Conservation (phyloP, 2,329 filamentous ascomycete genomes). For the Exophiala aquamarina region DNA sequence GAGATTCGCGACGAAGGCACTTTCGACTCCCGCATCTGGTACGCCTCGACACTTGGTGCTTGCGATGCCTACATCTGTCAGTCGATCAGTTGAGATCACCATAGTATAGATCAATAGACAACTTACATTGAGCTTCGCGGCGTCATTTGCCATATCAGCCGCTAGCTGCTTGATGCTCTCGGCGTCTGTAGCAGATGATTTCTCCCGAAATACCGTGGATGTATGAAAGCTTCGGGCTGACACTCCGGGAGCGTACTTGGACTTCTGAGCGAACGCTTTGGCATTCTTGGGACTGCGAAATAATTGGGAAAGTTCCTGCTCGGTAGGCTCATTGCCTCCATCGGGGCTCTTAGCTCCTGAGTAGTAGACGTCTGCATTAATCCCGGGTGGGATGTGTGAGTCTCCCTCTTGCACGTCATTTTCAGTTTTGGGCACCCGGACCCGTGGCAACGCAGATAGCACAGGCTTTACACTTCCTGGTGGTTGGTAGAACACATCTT, state of each 20-base stretch:
- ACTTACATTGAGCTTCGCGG: conserved; percentile 32
- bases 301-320: conserved; percentile 60
- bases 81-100: conserved; percentile 41
- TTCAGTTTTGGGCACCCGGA: conserved; percentile 55
- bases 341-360: conserved; percentile 29
- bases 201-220: conserved; percentile 15
- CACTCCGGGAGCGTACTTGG: conserved; percentile 25
- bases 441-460: conserved; percentile 53
- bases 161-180: conserved; percentile 48
- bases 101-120: conserved; percentile 5
- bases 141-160: conserved; percentile 47
- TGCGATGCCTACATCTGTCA: conserved; percentile 45
- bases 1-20: conserved; percentile 87
- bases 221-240: conserved; percentile 19
- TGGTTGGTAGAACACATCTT: conserved; percentile 59
- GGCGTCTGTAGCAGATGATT: conserved; percentile 26
- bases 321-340: conserved; percentile 46
- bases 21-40: conserved; percentile 80
- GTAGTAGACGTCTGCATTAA: conserved; percentile 60
- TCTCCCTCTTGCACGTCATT: conserved; percentile 47
- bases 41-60: conserved; percentile 39
- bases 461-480: conserved; percentile 48
- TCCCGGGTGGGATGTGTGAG: conserved; percentile 40
- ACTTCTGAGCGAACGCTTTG: conserved; percentile 53
- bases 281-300: conserved; percentile 61